These are phyloP conservation scores for Coniferiporia sulphurascens DNA, from an alignment of 1,284 basidiomycete genomes.

Conservation along the genomic window DNA sequence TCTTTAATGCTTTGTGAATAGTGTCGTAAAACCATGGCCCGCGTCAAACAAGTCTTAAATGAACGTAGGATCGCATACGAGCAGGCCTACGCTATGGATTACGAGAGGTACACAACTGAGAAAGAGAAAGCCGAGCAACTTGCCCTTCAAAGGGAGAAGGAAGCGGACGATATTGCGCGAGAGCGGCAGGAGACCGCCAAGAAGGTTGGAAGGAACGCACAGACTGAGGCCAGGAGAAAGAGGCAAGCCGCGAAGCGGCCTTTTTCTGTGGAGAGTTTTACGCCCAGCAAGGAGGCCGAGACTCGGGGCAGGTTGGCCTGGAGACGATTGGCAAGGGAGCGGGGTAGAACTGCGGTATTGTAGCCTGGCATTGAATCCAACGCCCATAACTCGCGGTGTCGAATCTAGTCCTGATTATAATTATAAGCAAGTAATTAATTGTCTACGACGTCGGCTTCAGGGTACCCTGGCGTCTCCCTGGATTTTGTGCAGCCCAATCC, in stretches of 20 bases:
- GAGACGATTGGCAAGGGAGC: too few relatives aligned
- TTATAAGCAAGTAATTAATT: not conserved
- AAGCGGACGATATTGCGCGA: not conserved
- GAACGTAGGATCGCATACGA: slow-evolving; percentile 86
- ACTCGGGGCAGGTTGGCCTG: too few relatives aligned
- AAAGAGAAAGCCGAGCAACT: not conserved
- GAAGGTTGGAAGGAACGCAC: not conserved
- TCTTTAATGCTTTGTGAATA: slow-evolving; percentile 29
- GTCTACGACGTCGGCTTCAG: not conserved
- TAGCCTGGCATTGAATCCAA: not conserved
- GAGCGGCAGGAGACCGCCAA: not conserved
- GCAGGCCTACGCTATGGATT: slow-evolving; percentile 47
- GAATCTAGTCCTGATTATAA: not conserved
- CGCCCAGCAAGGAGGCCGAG: not conserved
- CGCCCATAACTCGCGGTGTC: not conserved
- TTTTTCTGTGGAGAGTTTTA: not conserved
- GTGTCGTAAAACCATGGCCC: slow-evolving; percentile 95
- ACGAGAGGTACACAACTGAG: slow-evolving; percentile 22
- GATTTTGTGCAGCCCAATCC: slow-evolving; percentile 43
- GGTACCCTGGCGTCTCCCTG: not conserved
- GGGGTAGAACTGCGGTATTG: not conserved
- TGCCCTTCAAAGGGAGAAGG: not conserved
- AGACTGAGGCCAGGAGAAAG: not conserved
- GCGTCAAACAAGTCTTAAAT: slow-evolving; percentile 91
- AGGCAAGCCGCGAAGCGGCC: not conserved